phyloP scores from a whole-genome alignment of 1,284 basidiomycete species.

The Rhodotorula glutinis region DNA sequence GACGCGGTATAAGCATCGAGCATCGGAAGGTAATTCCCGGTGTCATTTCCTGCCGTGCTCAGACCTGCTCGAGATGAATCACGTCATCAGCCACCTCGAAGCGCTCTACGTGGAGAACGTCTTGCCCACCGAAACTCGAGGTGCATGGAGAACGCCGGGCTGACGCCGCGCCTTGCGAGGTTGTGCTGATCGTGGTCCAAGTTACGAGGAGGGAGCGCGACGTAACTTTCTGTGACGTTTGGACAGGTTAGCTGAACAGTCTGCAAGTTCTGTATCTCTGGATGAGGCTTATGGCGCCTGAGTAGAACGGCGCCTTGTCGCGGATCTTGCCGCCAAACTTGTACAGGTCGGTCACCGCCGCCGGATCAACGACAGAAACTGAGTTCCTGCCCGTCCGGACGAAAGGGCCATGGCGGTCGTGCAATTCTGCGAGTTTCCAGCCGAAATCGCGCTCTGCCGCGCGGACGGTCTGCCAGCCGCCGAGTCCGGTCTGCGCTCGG shows the following conservation, averaged over 20 bases:
- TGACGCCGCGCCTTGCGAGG: constrained; percentile 5
- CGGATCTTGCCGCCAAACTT: not conserved
- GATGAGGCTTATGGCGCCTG: too few species aligned
- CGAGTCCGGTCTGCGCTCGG: not conserved
- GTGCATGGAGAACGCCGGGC: constrained; percentile 9
- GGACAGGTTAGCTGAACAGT: too few species aligned
- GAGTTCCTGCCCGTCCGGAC: constrained; percentile 4
- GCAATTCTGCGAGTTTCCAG: constrained; percentile 2
- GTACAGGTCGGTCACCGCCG: constrained; percentile 5
- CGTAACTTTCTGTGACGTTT: not conserved
- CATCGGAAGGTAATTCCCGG: constrained; percentile 1
- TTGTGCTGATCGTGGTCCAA: not conserved
- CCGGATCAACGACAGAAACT: constrained; percentile 2
- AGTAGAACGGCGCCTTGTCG: constrained; percentile 9
- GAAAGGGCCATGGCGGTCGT: constrained; percentile 1
- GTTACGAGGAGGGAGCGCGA: constrained; percentile 10
- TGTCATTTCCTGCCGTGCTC: constrained; percentile 3
- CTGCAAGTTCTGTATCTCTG: too few species aligned
- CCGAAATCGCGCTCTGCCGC: constrained; percentile 7
- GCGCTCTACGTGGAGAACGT: too few species aligned
- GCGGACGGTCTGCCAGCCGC: constrained; percentile 1
- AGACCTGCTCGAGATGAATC: not conserved
- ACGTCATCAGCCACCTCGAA: too few species aligned
- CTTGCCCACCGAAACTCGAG: constrained; percentile 5
- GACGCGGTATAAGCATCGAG: constrained; percentile 9